These are phyloP conservation scores for Salvia splendens DNA, from an alignment of 257 asterid genomes.

Conservation along the genomic window DNA sequence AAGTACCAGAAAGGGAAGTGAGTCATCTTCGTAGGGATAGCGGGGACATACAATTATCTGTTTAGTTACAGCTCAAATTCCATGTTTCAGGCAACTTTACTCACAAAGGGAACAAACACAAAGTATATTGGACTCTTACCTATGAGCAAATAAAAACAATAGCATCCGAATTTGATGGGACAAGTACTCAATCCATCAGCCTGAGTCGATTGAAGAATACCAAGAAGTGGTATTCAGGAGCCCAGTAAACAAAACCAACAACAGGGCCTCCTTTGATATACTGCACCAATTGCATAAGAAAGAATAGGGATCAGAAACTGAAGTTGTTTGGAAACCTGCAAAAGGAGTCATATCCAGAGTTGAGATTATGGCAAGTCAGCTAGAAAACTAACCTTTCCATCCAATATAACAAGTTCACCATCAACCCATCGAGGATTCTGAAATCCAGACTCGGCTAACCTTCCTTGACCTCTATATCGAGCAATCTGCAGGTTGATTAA, in stretches of 20 bases:
- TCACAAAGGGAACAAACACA: slow-evolving; percentile 20
- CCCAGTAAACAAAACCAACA: slow-evolving; percentile 93
- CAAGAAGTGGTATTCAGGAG: slow-evolving; percentile 84
- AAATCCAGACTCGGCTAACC: slow-evolving; percentile 91
- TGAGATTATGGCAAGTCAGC: slow-evolving; percentile 6
- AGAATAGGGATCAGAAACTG: slow-evolving; percentile 23
- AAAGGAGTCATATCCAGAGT: slow-evolving; percentile 9
- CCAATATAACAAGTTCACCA: slow-evolving; percentile 94
- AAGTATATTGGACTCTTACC: slow-evolving; percentile 40
- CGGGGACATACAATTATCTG: neutral
- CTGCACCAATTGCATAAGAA: slow-evolving; percentile 48
- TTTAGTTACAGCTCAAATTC: slow-evolving; percentile 9
- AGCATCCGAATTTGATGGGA: slow-evolving; percentile 34
- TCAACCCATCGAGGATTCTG: slow-evolving; percentile 90
- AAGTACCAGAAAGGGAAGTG: slow-evolving; percentile 1
- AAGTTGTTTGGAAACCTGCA: slow-evolving; percentile 5
- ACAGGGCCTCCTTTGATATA: slow-evolving; percentile 92
- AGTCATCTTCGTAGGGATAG: no score
- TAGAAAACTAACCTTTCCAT: slow-evolving; percentile 75
- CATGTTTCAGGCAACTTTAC: slow-evolving; percentile 9
- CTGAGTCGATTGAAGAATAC: slow-evolving; percentile 84
- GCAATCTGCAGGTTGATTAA: slow-evolving; percentile 63
- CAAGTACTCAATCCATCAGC: slow-evolving; percentile 59
- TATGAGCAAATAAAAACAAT: slow-evolving; percentile 32
- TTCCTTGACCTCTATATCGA: slow-evolving; percentile 92